These are phyloP conservation scores for Ilyonectria mors-panacis DNA, from an alignment of 2,329 filamentous ascomycete species.

Conservation along the genomic window DNA sequence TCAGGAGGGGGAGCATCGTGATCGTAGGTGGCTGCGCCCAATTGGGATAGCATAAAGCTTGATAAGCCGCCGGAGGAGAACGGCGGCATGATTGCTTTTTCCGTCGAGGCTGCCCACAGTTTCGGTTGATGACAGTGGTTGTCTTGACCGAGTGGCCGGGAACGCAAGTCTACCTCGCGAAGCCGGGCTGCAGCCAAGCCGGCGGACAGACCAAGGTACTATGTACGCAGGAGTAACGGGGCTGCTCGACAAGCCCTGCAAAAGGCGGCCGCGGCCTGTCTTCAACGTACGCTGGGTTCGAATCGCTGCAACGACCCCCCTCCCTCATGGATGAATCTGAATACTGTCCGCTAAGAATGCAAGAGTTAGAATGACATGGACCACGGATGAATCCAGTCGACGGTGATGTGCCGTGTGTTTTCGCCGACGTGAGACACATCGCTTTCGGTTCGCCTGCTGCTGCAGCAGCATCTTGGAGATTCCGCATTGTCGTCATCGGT, in stretches of 20 bases:
- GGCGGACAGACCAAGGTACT: neutral
- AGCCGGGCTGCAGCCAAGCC: neutral
- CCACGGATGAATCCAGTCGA: no score
- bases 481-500: no score
- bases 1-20: neutral
- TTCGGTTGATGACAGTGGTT: neutral
- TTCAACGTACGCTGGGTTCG: slow-evolving; percentile 25
- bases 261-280: slow-evolving; percentile 24
- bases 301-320: slow-evolving; percentile 24
- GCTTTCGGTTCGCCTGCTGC: no score
- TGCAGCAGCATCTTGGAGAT: no score
- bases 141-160: slow-evolving; percentile 3
- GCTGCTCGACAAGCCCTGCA: neutral
- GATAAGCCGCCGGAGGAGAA: neutral
- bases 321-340: neutral
- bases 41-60: neutral
- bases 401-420: no score
- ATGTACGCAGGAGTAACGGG: neutral
- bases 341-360: neutral
- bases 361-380: neutral
- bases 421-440: no score
- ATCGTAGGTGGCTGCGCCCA: slow-evolving; percentile 3
- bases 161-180: slow-evolving; percentile 4
- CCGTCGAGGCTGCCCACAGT: neutral
- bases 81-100: slow-evolving; percentile 10